Evolutionary conservation across 345 rosid genomes (phyloP).

Genomic region (Ricinus communis): DNA sequence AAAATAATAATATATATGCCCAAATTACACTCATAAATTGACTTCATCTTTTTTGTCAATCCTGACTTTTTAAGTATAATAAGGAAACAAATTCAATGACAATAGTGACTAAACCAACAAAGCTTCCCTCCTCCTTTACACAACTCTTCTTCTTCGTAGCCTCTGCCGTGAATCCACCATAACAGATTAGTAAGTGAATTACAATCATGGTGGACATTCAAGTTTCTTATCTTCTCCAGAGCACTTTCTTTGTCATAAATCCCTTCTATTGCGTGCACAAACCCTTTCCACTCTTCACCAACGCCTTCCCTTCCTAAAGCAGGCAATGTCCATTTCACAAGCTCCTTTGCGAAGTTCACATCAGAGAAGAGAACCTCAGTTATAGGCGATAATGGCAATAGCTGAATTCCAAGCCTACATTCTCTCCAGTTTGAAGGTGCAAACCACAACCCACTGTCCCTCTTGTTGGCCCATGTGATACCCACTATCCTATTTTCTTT

Average conservation of each 20-base stretch:
- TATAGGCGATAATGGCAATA: constrained; percentile 68
- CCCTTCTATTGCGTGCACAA: constrained; percentile 76
- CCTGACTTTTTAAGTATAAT: not conserved
- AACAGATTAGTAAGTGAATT: constrained; percentile 73
- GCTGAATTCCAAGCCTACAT: constrained; percentile 84
- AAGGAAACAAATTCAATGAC: constrained; percentile 42
- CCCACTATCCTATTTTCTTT: constrained; percentile 80
- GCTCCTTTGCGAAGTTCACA: constrained; percentile 50
- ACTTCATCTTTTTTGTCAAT: not conserved
- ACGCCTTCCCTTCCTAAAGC: constrained; percentile 67
- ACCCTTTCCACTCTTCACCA: constrained; percentile 96
- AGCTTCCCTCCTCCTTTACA: constrained; percentile 52
- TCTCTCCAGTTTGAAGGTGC: constrained; percentile 80
- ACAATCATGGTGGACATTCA: constrained; percentile 70
- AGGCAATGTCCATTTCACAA: constrained; percentile 78
- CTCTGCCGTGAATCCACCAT: constrained; percentile 92
- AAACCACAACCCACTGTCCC: constrained; percentile 92
- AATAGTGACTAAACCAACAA: constrained; percentile 71
- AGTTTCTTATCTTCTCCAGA: constrained; percentile 52
- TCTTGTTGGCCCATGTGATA: constrained; percentile 81
- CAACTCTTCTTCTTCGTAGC: constrained; percentile 33
- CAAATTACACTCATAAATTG: too few relatives aligned
- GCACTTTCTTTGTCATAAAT: constrained; percentile 62
- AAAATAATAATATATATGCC: too few relatives aligned
- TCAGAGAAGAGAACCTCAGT: constrained; percentile 74